phyloP scores from a whole-genome alignment of 805 yeast species.

The Groenewaldozyma salmanticensis region DNA sequence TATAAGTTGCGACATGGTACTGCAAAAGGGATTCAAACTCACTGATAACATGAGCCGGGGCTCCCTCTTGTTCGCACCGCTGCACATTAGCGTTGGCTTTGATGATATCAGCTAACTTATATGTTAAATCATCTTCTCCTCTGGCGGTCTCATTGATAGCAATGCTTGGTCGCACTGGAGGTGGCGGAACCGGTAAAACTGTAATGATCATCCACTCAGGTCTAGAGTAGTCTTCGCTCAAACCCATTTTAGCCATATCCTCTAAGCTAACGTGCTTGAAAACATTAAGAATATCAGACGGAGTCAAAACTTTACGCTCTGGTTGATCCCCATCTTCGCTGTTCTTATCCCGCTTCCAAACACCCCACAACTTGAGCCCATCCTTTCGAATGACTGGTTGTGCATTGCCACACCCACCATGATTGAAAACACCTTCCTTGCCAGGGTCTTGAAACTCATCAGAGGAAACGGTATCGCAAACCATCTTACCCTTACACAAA shows the following conservation, averaged over 20 bases:
- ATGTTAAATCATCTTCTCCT: constrained; percentile 98
- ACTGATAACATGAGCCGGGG: constrained; percentile 95
- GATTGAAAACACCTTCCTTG: constrained; percentile 35
- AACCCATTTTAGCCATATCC: constrained; percentile 76
- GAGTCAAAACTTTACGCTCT: constrained; percentile 79
- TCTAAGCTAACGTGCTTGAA: constrained; percentile 82
- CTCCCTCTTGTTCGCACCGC: constrained; percentile 94
- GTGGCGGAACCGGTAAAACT: constrained; percentile 99
- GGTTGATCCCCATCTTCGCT: constrained; percentile 84
- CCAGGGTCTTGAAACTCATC: constrained; percentile 44
- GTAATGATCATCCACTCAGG: constrained; percentile 98
- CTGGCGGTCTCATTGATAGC: constrained; percentile 97
- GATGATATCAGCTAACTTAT: constrained; percentile 90
- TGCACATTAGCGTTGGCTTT: constrained; percentile 98
- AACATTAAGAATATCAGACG: constrained; percentile 82
- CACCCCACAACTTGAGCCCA: constrained; percentile 92
- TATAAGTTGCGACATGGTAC: constrained; percentile 96
- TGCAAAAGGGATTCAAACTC: constrained; percentile 94
- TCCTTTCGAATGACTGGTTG: constrained; percentile 96
- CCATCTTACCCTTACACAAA: constrained; percentile 81
- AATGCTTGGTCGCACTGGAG: constrained; percentile 97
- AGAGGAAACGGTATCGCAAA: constrained; percentile 81
- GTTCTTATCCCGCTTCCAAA: constrained; percentile 87
- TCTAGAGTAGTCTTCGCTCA: constrained; percentile 91
- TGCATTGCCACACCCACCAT: constrained; percentile 97